Percentiles rank a stretch among this genome's conserved stretches.
These are phyloP conservation scores for Chaetomidium leptoderma DNA, from an alignment of 495 filamentous ascomycete genomes.

Conservation along the genomic window DNA sequence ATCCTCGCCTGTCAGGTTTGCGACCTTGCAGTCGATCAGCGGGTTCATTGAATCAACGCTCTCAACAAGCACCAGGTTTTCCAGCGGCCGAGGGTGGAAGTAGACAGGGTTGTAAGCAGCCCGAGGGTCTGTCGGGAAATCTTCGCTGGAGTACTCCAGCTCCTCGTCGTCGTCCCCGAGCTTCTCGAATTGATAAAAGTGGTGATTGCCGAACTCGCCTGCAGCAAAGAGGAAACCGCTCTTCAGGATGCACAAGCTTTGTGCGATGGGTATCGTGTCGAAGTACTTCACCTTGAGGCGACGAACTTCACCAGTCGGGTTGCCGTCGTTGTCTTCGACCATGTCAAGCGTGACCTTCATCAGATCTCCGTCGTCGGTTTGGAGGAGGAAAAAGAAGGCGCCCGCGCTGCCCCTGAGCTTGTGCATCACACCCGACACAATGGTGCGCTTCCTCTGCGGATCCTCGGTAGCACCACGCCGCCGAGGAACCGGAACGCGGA, in stretches of 20 bases:
- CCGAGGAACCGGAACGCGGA: slow-evolving; percentile 84
- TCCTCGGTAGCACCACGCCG: slow-evolving; percentile 84
- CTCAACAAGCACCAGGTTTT: slow-evolving; percentile 80
- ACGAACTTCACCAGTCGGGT: slow-evolving; percentile 72
- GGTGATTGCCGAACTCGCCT: slow-evolving; percentile 85
- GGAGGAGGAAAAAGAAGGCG: slow-evolving; percentile 94
- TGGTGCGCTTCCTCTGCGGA: slow-evolving; percentile 79
- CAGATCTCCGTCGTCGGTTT: slow-evolving; percentile 92
- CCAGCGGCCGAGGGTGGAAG: slow-evolving; percentile 74
- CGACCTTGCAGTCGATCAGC: slow-evolving; percentile 81
- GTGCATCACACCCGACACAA: slow-evolving; percentile 91
- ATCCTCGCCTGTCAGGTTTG: slow-evolving; percentile 83
- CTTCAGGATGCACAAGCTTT: slow-evolving; percentile 84
- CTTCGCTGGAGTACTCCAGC: slow-evolving; percentile 75
- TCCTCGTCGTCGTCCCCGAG: slow-evolving; percentile 96
- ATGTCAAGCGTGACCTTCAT: slow-evolving; percentile 96
- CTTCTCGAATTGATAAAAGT: slow-evolving; percentile 96
- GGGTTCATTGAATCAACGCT: slow-evolving; percentile 88
- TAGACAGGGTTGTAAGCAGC: slow-evolving; percentile 68
- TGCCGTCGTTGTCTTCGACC: slow-evolving; percentile 73
- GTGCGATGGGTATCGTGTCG: slow-evolving; percentile 86
- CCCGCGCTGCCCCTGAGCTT: slow-evolving; percentile 76
- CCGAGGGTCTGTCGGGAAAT: slow-evolving; percentile 68
- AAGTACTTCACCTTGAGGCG: slow-evolving; percentile 94
- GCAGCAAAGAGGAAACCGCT: slow-evolving; percentile 94